phyloP scores from a whole-genome alignment of 2,329 filamentous ascomycete species.

The Epichloe coenophiala region DNA sequence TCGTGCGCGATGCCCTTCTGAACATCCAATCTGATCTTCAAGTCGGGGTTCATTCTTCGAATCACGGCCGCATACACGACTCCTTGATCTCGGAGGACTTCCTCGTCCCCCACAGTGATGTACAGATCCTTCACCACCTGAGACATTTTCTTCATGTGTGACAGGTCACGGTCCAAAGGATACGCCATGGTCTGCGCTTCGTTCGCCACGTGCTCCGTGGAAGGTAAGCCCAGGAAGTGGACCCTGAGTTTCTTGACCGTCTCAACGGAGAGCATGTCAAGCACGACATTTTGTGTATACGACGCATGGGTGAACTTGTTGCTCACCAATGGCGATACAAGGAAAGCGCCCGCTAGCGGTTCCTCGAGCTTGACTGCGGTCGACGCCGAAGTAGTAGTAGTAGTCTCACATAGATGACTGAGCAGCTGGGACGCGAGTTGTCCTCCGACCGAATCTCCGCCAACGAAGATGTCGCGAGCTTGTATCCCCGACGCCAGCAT shows the following conservation, averaged over 20 bases:
- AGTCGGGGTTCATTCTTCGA: conserved; percentile 3
- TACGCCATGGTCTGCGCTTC: not conserved
- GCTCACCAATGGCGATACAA: conserved; percentile 17
- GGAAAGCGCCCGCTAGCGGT: conserved; percentile 16
- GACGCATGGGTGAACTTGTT: conserved; percentile 1
- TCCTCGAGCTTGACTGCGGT: conserved; percentile 8
- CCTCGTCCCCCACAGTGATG: conserved; percentile 5
- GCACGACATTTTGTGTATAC: conserved; percentile 2
- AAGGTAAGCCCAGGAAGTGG: not conserved
- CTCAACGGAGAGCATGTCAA: conserved; percentile 6
- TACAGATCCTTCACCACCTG: conserved; percentile 1
- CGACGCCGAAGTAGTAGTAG: conserved; percentile 1
- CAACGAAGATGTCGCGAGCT: conserved; percentile 15
- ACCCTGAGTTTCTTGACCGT: conserved; percentile 2
- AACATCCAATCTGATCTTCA: conserved; percentile 5
- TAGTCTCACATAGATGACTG: conserved; percentile 16
- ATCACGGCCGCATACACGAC: conserved; percentile 2
- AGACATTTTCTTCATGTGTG: conserved; percentile 3
- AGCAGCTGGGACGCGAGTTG: conserved; percentile 19
- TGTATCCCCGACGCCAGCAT: conserved; percentile 11
- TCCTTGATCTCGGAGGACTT: conserved; percentile 6
- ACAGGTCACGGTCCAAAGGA: conserved; percentile 4
- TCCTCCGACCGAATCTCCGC: conserved; percentile 21
- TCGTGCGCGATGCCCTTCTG: conserved; percentile 5
- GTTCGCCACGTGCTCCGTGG: not conserved